Evolutionary conservation across 2,329 filamentous ascomycete genomes (phyloP).

Genomic region (Neonectria neomacrospora): DNA sequence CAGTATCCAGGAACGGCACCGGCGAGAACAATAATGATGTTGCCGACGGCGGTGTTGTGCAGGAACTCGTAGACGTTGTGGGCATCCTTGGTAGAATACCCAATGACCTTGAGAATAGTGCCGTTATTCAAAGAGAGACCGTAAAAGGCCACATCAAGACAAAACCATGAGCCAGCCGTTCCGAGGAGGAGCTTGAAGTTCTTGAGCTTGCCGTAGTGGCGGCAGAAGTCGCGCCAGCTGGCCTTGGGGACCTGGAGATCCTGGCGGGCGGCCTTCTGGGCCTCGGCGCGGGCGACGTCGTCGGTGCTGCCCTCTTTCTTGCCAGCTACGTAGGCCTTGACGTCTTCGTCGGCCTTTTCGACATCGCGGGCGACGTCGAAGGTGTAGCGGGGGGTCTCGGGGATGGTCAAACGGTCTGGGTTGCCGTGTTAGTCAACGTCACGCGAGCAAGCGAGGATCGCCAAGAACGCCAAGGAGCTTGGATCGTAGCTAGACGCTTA

Average conservation of each 20-base stretch:
- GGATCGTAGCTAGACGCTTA: not conserved
- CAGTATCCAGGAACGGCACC: conserved; percentile 86
- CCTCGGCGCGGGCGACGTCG: conserved; percentile 70
- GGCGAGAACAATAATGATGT: conserved; percentile 81
- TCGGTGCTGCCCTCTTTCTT: conserved; percentile 72
- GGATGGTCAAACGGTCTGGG: conserved; percentile 76
- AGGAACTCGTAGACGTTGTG: conserved; percentile 74
- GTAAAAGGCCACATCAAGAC: conserved; percentile 72
- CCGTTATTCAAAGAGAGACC: conserved; percentile 81
- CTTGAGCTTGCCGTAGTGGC: conserved; percentile 76
- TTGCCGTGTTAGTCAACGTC: conserved; percentile 8
- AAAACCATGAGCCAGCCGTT: conserved; percentile 88
- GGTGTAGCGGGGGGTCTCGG: conserved; percentile 88
- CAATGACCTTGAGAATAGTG: conserved; percentile 76
- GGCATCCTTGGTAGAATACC: conserved; percentile 65
- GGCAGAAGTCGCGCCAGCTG: conserved; percentile 75
- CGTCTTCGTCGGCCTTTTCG: conserved; percentile 77
- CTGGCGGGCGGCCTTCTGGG: conserved; percentile 63
- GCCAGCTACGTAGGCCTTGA: conserved; percentile 78
- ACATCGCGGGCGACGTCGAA: conserved; percentile 83
- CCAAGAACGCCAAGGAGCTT: conserved; percentile 14
- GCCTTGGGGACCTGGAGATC: conserved; percentile 75
- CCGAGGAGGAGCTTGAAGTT: conserved; percentile 78
- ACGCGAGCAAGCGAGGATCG: not conserved
- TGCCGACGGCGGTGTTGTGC: conserved; percentile 80